Evolutionary conservation across 108 stramenopile genomes (phyloP).

Genomic region (Bacterosira constricta): DNA sequence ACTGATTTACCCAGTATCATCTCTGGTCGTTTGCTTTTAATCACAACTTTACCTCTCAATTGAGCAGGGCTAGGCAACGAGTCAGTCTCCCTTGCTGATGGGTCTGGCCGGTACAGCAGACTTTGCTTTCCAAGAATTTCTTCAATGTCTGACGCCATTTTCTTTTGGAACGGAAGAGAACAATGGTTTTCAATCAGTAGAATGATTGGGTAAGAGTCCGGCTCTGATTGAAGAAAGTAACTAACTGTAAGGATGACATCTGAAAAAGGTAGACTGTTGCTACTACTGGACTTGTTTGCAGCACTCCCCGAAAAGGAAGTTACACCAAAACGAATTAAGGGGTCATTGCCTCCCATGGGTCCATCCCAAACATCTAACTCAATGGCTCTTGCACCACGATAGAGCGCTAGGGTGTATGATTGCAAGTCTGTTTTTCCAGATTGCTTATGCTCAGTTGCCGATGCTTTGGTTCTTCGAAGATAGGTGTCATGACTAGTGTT

Average conservation of each 20-base stretch:
- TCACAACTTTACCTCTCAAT: constrained; percentile 78
- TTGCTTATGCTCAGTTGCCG: constrained; percentile 12
- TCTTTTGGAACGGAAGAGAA: constrained; percentile 69
- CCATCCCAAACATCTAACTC: constrained; percentile 96
- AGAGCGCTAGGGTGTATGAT: constrained; percentile 65
- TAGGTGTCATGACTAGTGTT: constrained; percentile 93
- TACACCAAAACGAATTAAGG: constrained; percentile 37
- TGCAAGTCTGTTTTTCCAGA: constrained; percentile 48
- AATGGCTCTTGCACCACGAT: constrained; percentile 82
- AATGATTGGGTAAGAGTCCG: constrained; percentile 86
- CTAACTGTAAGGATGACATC: constrained; percentile 56
- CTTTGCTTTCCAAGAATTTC: constrained; percentile 53
- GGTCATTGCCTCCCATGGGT: constrained; percentile 32
- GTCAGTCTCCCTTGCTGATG: constrained; percentile 15
- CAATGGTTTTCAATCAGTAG: constrained; percentile 96
- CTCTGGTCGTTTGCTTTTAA: constrained; percentile 74
- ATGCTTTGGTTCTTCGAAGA: constrained; percentile 44
- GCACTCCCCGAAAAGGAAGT: constrained; percentile 22
- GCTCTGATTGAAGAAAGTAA: constrained; percentile 54
- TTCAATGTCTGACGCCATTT: constrained; percentile 69
- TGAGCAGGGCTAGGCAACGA: constrained; percentile 75
- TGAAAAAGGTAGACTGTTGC: constrained; percentile 27
- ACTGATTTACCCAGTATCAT: constrained; percentile 39
- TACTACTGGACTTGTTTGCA: constrained; percentile 2
- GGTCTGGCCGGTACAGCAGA: constrained; percentile 47